Evolutionary conservation across 305 asterid species (phyloP).

Genomic region (Fraxinus latifolia): DNA sequence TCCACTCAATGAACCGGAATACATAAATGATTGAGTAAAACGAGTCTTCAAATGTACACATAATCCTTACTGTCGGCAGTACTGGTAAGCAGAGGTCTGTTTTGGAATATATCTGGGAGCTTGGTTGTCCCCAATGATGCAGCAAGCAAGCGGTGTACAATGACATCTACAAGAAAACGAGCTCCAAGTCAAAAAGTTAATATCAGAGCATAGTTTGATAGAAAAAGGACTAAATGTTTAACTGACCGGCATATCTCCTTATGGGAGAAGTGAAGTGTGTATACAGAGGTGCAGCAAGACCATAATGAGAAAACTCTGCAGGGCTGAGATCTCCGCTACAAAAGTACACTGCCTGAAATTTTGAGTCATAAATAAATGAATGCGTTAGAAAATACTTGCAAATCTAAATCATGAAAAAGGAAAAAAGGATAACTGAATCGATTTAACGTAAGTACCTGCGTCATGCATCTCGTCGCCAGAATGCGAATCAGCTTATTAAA

Average conservation of each 20-base stretch:
- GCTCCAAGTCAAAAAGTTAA: constrained; percentile 20
- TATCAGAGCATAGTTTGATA: constrained; percentile 19
- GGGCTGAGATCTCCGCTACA: constrained; percentile 96
- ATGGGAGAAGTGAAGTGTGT: constrained; percentile 99
- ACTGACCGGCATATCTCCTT: constrained; percentile 90
- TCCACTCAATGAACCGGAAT: constrained; percentile 19
- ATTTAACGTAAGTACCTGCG: constrained; percentile 64
- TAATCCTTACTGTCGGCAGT: constrained; percentile 76
- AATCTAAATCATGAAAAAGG: constrained; percentile 4
- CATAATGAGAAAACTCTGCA: constrained; percentile 85
- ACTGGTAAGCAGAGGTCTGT: constrained; percentile 69
- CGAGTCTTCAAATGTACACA: not conserved
- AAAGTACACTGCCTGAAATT: constrained; percentile 88
- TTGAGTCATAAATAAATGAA: constrained; percentile 7
- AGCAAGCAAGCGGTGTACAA: constrained; percentile 92
- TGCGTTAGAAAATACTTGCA: constrained; percentile 14
- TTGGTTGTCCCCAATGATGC: constrained; percentile 85
- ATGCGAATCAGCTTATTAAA: constrained; percentile 94
- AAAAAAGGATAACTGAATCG: constrained; percentile 3
- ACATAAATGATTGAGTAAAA: not conserved
- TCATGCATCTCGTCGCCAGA: constrained; percentile 98
- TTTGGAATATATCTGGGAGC: constrained; percentile 82
- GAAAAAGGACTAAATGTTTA: constrained; percentile 14
- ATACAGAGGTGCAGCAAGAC: constrained; percentile 88
- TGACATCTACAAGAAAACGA: constrained; percentile 61